Evolutionary conservation across 1,284 basidiomycete species (phyloP).

Genomic region (Cryptococcus sp.): DNA sequence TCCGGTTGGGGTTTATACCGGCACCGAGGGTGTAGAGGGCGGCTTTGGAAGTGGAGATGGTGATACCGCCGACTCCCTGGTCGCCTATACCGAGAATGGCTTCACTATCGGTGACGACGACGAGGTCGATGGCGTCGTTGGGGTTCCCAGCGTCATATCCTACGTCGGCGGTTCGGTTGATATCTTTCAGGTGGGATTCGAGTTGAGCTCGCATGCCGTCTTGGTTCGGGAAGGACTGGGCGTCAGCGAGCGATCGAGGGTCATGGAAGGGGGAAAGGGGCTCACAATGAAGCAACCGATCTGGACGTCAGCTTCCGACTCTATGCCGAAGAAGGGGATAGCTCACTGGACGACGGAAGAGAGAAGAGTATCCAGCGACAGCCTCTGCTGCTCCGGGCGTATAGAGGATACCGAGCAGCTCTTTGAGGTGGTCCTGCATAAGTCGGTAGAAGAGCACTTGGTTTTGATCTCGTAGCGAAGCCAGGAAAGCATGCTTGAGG

Average conservation of each 20-base stretch:
- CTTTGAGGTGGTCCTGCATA: constrained; percentile 61
- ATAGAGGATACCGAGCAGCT: constrained; percentile 70
- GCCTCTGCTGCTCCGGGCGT: constrained; percentile 49
- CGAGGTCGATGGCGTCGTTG: constrained; percentile 57
- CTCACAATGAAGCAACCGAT: constrained; percentile 38
- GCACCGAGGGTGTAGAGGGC: constrained; percentile 76
- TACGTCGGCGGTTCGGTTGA: constrained; percentile 57
- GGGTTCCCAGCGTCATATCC: constrained; percentile 59
- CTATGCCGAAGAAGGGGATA: too few species aligned
- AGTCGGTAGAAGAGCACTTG: constrained; percentile 70
- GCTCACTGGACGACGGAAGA: constrained; percentile 62
- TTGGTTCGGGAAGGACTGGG: constrained; percentile 54
- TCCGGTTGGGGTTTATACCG: constrained; percentile 65
- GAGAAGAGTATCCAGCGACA: constrained; percentile 70
- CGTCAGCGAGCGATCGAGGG: background rate
- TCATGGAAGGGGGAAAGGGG: background rate
- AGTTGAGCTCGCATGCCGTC: constrained; percentile 59
- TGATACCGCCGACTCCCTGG: constrained; percentile 48
- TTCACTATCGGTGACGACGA: constrained; percentile 77
- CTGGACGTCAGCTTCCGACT: constrained; percentile 38
- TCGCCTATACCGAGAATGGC: constrained; percentile 68
- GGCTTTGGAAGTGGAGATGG: constrained; percentile 73
- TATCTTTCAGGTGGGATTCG: constrained; percentile 41
- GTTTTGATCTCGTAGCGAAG: constrained; percentile 52
- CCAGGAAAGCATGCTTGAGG: constrained; percentile 49